Percentiles rank a stretch among this genome's conserved stretches.
These are phyloP conservation scores for Panicum miliaceum DNA, from an alignment of 176 grass and related monocot species.

Conservation along the genomic window DNA sequence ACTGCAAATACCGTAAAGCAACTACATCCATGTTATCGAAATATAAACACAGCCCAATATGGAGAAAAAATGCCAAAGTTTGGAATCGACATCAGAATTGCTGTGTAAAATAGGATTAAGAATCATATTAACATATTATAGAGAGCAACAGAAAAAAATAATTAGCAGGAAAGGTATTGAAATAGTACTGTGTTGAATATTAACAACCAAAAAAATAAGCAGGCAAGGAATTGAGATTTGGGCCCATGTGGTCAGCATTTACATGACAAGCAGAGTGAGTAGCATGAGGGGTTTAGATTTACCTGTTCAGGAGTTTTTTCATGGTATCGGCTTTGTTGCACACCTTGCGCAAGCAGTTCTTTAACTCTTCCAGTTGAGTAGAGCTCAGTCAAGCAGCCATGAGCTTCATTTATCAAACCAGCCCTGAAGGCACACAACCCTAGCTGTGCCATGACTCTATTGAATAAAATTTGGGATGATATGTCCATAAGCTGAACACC, in stretches of 20 bases:
- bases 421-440: slow-evolving; percentile 89
- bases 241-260: slow-evolving; percentile 3
- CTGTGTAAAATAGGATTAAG: not conserved
- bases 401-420: slow-evolving; percentile 86
- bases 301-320: slow-evolving; percentile 99
- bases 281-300: not conserved
- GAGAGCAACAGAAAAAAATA: not conserved
- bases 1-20: not conserved
- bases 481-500: slow-evolving; percentile 96
- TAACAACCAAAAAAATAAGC: not conserved
- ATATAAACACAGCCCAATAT: not conserved
- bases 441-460: slow-evolving; percentile 89
- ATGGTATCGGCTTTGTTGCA: slow-evolving; percentile 92
- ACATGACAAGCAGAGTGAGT: not conserved
- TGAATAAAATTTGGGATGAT: slow-evolving; percentile 91
- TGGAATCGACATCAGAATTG: not conserved
- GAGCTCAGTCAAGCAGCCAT: slow-evolving; percentile 83
- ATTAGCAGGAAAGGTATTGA: not conserved
- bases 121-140: not conserved
- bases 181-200: not conserved
- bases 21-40: slow-evolving; percentile 10
- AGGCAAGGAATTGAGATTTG: not conserved
- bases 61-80: not conserved
- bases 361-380: slow-evolving; percentile 87
- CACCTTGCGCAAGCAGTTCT: slow-evolving; percentile 91